These are phyloP conservation scores for Schizophyllum commune DNA, from an alignment of 1,284 basidiomycete species.

Conservation along the genomic window DNA sequence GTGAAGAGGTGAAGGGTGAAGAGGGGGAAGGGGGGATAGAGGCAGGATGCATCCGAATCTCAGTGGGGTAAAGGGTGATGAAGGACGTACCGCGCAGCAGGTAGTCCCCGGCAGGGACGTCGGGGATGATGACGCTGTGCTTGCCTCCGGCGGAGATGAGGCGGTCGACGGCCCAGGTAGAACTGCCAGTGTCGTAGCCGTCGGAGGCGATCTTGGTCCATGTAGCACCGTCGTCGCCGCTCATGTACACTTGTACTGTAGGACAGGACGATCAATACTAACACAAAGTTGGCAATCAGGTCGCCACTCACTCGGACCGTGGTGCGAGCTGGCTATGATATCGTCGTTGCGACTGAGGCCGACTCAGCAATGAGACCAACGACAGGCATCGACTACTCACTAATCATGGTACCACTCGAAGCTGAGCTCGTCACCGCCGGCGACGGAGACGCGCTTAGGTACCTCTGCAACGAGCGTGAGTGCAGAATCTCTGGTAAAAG, in stretches of 20 bases:
- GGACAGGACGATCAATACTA: neutral
- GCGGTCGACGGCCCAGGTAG: constrained; percentile 23
- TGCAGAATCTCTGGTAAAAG: neutral
- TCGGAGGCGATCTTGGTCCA: constrained; percentile 26
- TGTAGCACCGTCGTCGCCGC: constrained; percentile 20
- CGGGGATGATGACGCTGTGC: constrained; percentile 24
- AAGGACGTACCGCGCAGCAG: constrained; percentile 28
- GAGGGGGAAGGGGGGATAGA: constrained; percentile 18
- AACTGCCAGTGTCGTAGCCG: constrained; percentile 14
- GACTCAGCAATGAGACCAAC: neutral
- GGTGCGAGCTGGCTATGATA: constrained; percentile 24
- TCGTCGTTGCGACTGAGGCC: constrained; percentile 22
- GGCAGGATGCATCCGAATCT: too few relatives aligned
- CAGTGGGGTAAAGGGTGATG: too few relatives aligned
- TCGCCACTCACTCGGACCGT: constrained; percentile 20
- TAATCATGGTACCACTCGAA: constrained; percentile 26
- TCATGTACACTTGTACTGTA: constrained; percentile 24
- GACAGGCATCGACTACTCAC: constrained; percentile 7
- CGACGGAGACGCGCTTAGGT: constrained; percentile 18
- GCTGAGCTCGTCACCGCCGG: constrained; percentile 22
- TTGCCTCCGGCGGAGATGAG: constrained; percentile 21
- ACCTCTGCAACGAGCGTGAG: constrained; percentile 12
- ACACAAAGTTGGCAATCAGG: neutral
- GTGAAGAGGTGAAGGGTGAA: constrained; percentile 35
- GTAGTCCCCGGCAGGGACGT: constrained; percentile 27